Conservation (phyloP, 1,139 yeast species). For the Zygosaccharomyces pseudobailii region DNA sequence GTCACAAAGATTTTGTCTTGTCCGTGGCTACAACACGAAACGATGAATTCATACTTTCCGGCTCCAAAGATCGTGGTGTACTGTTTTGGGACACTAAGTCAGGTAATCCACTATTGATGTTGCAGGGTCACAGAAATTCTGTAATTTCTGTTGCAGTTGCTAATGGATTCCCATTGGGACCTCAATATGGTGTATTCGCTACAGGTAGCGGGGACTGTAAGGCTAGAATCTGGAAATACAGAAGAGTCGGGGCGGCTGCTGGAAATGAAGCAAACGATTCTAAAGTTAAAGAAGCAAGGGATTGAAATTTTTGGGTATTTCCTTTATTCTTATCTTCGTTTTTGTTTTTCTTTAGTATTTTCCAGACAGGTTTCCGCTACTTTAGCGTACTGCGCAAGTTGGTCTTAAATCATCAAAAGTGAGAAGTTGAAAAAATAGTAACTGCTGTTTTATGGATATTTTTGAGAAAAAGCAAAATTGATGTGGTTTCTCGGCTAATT, state of each 20-base stretch:
- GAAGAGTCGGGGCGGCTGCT: conserved; percentile 13
- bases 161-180: conserved; percentile 63
- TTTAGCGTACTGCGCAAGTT: background rate
- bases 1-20: conserved; percentile 93
- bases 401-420: background rate
- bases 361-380: background rate
- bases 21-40: conserved; percentile 94
- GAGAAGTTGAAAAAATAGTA: background rate
- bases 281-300: conserved; percentile 18
- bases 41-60: conserved; percentile 85
- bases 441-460: background rate
- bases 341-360: background rate
- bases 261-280: conserved; percentile 10
- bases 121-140: conserved; percentile 95
- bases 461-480: background rate
- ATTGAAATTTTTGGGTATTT: conserved; percentile 5
- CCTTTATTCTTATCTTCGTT: background rate
- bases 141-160: conserved; percentile 94
- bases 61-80: conserved; percentile 96
- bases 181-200: conserved; percentile 66
- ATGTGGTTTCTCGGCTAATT: conserved; percentile 1
- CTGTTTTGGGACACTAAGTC: conserved; percentile 93
- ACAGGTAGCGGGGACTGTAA: conserved; percentile 98
- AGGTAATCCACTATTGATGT: conserved; percentile 91
- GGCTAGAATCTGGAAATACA: conserved; percentile 87